Conservation (phyloP, 108 stramenopile species). For the Fragilaria crotonensis region DNA sequence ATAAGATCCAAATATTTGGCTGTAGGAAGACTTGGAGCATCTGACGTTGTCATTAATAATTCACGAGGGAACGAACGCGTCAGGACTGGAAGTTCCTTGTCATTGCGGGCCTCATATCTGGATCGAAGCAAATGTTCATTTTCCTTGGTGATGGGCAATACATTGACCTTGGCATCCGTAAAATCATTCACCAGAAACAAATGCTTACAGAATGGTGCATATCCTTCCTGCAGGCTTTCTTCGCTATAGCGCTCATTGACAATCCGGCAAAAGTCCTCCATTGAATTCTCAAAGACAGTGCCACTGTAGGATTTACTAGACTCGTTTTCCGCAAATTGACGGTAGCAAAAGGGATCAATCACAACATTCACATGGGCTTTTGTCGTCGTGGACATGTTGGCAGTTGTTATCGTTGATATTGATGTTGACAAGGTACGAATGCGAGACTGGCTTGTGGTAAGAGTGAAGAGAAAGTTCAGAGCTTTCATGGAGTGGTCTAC, state of each 20-base stretch:
- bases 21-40: constrained; percentile 52
- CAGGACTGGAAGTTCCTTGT: constrained; percentile 87
- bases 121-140: constrained; percentile 77
- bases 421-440: no score
- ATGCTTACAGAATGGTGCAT: constrained; percentile 99
- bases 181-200: constrained; percentile 89
- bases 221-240: constrained; percentile 71
- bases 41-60: constrained; percentile 22
- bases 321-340: constrained; percentile 68
- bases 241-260: constrained; percentile 61
- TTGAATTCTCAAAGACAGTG: constrained; percentile 51
- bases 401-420: no score
- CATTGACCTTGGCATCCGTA: constrained; percentile 64
- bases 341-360: constrained; percentile 82
- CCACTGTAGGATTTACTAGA: constrained; percentile 46
- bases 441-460: no score
- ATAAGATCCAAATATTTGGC: constrained; percentile 90
- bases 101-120: constrained; percentile 85
- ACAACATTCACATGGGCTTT: no score
- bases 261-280: constrained; percentile 65
- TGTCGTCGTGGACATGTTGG: no score
- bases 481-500: no score
- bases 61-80: constrained; percentile 70
- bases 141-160: constrained; percentile 67
- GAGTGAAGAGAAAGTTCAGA: no score